These are phyloP conservation scores for Cryptococcus floricola DNA, from an alignment of 1,284 basidiomycete genomes.

Conservation along the genomic window DNA sequence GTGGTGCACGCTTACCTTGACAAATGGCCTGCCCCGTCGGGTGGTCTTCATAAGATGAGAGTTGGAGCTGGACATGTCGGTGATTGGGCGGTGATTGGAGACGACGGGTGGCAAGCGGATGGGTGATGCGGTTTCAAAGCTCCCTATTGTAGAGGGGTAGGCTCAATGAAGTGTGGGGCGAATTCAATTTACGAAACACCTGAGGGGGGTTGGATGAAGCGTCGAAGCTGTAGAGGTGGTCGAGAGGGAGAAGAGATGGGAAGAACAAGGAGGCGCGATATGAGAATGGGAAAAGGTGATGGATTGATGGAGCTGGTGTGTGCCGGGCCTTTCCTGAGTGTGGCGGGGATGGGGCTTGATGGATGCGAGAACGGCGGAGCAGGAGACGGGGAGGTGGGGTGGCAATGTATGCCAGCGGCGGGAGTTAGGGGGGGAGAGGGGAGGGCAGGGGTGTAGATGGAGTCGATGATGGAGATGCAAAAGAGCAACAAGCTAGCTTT, in stretches of 20 bases:
- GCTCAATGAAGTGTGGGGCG: background rate
- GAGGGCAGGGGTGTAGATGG: background rate
- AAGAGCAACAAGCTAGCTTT: no score
- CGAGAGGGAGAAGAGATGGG: background rate
- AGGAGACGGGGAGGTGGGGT: background rate
- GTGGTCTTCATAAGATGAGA: slow-evolving; percentile 97
- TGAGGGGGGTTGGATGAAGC: background rate
- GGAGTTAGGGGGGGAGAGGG: background rate
- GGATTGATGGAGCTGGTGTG: no score
- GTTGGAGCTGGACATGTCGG: slow-evolving; percentile 27
- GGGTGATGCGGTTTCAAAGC: background rate
- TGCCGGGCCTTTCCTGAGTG: background rate
- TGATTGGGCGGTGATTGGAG: background rate
- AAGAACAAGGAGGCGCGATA: background rate
- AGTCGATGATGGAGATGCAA: background rate
- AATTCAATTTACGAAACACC: no score
- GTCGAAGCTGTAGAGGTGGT: background rate
- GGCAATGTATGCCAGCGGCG: background rate
- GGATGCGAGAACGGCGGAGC: no score
- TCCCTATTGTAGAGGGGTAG: background rate
- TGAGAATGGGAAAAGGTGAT: background rate
- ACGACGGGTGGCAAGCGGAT: background rate
- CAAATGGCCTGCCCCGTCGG: slow-evolving; percentile 85
- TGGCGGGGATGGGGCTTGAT: background rate
- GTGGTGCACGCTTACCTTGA: slow-evolving; percentile 62